These are phyloP conservation scores for Botryosphaeria dothidea DNA, from an alignment of 2,329 filamentous ascomycete species.

Conservation along the genomic window DNA sequence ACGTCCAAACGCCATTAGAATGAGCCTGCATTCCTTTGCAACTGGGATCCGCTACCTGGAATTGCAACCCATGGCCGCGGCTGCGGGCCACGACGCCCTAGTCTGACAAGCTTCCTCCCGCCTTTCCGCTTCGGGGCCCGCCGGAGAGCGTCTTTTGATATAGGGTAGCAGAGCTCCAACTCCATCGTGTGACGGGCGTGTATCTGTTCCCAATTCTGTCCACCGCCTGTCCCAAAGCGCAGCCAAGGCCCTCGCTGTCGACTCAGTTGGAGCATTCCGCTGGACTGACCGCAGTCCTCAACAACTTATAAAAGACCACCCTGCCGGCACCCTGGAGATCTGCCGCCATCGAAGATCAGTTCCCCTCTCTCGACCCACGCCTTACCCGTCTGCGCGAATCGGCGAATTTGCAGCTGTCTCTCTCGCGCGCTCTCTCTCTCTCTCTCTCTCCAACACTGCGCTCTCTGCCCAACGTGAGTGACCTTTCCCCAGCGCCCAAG, in stretches of 20 bases:
- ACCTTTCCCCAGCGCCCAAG: not conserved
- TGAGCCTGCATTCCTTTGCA: conserved; percentile 26
- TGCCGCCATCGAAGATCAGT: conserved; percentile 15
- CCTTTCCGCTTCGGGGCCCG: conserved; percentile 28
- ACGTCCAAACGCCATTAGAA: conserved; percentile 14
- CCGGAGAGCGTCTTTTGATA: conserved; percentile 12
- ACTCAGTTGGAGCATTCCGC: conserved; percentile 19
- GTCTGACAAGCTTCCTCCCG: conserved; percentile 35
- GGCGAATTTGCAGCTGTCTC: conserved; percentile 2
- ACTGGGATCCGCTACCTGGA: conserved; percentile 41
- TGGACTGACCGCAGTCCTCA: not conserved
- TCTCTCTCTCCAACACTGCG: not conserved
- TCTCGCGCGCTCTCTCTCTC: not conserved
- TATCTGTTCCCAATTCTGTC: conserved; percentile 38
- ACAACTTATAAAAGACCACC: conserved; percentile 7
- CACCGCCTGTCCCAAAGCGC: conserved; percentile 32
- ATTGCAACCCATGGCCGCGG: conserved; percentile 46
- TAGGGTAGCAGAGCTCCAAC: conserved; percentile 17
- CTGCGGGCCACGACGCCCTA: conserved; percentile 44
- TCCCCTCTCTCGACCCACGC: not conserved
- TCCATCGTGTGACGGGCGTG: conserved; percentile 23
- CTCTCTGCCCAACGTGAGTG: not conserved
- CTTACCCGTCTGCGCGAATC: too few species aligned
- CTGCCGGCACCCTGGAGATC: conserved; percentile 17
- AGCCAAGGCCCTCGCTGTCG: conserved; percentile 6